A percentile compares a stretch with the other conserved stretches of the same genome.
Evolutionary conservation across 768 basidiomycete species (phyloP).

Genomic region (Hygrophorus russula): DNA sequence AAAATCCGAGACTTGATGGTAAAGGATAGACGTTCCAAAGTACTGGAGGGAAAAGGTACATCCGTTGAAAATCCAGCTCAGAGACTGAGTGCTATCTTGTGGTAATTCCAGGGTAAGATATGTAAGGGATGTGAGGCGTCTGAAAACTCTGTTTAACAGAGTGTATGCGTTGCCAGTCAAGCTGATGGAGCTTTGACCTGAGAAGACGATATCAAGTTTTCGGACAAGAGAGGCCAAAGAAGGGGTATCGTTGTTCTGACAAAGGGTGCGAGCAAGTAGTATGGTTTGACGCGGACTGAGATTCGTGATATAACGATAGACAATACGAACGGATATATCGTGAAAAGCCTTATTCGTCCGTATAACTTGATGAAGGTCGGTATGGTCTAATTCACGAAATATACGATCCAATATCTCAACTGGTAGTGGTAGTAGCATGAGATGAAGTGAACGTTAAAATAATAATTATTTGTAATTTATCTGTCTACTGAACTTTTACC

Average conservation of each 20-base stretch:
- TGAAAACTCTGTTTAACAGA: slow-evolving; percentile 35
- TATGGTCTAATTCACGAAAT: no score
- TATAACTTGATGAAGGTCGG: no score
- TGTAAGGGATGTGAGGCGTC: slow-evolving; percentile 24
- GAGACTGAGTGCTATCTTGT: slow-evolving; percentile 17
- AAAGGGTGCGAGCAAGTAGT: no score
- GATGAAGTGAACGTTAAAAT: not conserved
- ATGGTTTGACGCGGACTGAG: no score
- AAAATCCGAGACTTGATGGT: slow-evolving; percentile 34
- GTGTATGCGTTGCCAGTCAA: slow-evolving; percentile 39
- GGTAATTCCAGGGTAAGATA: slow-evolving; percentile 42
- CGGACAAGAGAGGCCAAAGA: not conserved
- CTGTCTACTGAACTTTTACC: slow-evolving; percentile 1
- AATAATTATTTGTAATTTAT: no score
- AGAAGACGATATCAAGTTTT: not conserved
- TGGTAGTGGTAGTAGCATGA: not conserved
- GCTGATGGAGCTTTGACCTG: slow-evolving; percentile 7
- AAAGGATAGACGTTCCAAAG: slow-evolving; percentile 48
- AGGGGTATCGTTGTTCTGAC: no score
- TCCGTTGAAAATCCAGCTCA: slow-evolving; percentile 38
- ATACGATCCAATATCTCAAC: not conserved
- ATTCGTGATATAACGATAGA: no score
- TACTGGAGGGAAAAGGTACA: slow-evolving; percentile 32
- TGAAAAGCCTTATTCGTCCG: no score
- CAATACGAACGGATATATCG: no score